Conservation (phyloP, 768 basidiomycete species). For the Boletus coccyginus region DNA sequence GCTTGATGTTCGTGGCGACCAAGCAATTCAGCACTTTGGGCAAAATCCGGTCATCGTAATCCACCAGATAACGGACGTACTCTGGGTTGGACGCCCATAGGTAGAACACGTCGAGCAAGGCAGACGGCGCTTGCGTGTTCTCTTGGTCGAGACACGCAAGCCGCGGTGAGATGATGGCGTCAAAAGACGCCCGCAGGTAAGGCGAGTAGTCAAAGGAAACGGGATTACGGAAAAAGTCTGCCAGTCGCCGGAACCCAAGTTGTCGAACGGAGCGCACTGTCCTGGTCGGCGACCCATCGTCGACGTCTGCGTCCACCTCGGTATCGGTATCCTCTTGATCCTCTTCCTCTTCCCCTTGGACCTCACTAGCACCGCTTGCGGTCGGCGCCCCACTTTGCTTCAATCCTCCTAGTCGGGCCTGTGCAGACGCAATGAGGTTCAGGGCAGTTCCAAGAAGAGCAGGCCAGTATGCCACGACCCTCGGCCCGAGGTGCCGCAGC, state of each 20-base stretch:
- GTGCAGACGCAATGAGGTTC: slow-evolving; percentile 62
- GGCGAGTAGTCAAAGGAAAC: slow-evolving; percentile 71
- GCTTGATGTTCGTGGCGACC: slow-evolving; percentile 81
- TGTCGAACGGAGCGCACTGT: slow-evolving; percentile 68
- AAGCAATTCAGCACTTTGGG: slow-evolving; percentile 83
- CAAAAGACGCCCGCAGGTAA: slow-evolving; percentile 66
- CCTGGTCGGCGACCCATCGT: slow-evolving; percentile 31
- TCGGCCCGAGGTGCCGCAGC: slow-evolving; percentile 75
- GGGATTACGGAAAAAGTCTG: slow-evolving; percentile 82
- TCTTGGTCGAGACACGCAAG: slow-evolving; percentile 71
- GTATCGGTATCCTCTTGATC: slow-evolving; percentile 36
- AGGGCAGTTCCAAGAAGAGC: slow-evolving; percentile 68
- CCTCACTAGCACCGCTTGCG: slow-evolving; percentile 21
- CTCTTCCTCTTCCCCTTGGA: slow-evolving; percentile 32
- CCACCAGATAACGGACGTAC: slow-evolving; percentile 61
- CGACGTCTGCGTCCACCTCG: slow-evolving; percentile 36
- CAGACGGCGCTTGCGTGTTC: slow-evolving; percentile 90
- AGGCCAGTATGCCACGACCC: slow-evolving; percentile 69
- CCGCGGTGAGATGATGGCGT: slow-evolving; percentile 77
- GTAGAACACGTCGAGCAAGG: slow-evolving; percentile 81
- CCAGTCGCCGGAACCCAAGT: slow-evolving; percentile 79
- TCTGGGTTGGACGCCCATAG: slow-evolving; percentile 64
- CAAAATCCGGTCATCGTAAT: slow-evolving; percentile 65
- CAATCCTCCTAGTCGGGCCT: slow-evolving; percentile 45
- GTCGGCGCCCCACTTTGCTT: slow-evolving; percentile 21